Percentiles rank a stretch among this genome's conserved stretches.
phyloP scores from a whole-genome alignment of 495 filamentous ascomycete genomes.

The Xylaria scruposa region DNA sequence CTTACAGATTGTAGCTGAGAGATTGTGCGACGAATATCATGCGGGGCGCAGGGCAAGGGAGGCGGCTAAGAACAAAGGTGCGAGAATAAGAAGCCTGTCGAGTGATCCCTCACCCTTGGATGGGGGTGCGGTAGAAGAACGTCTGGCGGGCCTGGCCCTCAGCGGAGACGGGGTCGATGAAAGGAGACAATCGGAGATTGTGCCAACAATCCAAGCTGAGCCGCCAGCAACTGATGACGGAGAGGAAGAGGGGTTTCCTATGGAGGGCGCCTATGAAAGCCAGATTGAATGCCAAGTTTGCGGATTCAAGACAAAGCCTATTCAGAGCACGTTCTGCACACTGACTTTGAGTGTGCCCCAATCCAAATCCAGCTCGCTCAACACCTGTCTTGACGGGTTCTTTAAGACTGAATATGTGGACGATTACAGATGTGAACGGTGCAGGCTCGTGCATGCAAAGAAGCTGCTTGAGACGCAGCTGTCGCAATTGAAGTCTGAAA shows the following conservation, averaged over 20 bases:
- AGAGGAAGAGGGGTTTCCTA: slow-evolving; percentile 77
- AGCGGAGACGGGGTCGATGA: slow-evolving; percentile 21
- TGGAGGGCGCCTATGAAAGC: slow-evolving; percentile 86
- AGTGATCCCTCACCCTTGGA: slow-evolving; percentile 29
- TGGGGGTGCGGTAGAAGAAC: slow-evolving; percentile 34
- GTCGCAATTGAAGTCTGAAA: slow-evolving; percentile 53
- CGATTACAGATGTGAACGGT: slow-evolving; percentile 93
- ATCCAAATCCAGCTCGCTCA: slow-evolving; percentile 56
- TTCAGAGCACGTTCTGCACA: slow-evolving; percentile 84
- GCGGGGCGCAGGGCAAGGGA: slow-evolving; percentile 75
- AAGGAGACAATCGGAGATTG: slow-evolving; percentile 26
- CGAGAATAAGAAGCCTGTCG: background rate
- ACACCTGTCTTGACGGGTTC: slow-evolving; percentile 84
- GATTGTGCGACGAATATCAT: slow-evolving; percentile 91
- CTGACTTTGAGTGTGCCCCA: slow-evolving; percentile 92
- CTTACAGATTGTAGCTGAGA: slow-evolving; percentile 88
- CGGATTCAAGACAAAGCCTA: slow-evolving; percentile 84
- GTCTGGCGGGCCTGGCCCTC: slow-evolving; percentile 31
- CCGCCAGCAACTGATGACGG: slow-evolving; percentile 29
- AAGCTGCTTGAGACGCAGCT: slow-evolving; percentile 43
- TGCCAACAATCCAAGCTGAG: slow-evolving; percentile 28
- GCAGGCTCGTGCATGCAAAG: slow-evolving; percentile 79
- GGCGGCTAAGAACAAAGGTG: slow-evolving; percentile 41
- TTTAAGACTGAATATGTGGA: slow-evolving; percentile 96
- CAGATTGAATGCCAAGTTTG: slow-evolving; percentile 93